phyloP scores from a whole-genome alignment of 805 yeast genomes.

The Teunomyces barrocoloradensis region DNA sequence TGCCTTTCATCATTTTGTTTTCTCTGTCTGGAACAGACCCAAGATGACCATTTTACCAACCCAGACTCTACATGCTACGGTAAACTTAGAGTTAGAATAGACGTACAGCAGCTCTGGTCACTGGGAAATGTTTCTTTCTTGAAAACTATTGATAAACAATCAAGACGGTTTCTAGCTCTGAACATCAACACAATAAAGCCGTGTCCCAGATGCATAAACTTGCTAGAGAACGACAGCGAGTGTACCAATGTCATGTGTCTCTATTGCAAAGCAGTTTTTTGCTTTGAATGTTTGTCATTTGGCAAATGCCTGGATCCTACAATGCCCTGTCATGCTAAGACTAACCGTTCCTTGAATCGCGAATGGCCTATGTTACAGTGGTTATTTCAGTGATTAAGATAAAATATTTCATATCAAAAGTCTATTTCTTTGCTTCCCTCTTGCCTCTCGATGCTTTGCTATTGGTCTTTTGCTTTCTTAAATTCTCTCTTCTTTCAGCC shows the following conservation, averaged over 20 bases:
- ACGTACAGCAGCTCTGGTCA: neutral
- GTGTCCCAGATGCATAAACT: neutral
- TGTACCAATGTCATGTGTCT: neutral
- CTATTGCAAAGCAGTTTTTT: neutral
- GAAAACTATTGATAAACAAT: neutral
- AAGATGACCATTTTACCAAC: neutral
- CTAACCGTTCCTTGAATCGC: neutral
- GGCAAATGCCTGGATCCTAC: neutral
- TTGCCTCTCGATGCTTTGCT: conserved; percentile 7
- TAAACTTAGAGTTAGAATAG: neutral
- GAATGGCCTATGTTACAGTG: neutral
- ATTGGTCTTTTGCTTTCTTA: conserved; percentile 33
- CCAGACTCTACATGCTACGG: neutral
- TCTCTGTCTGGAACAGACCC: neutral
- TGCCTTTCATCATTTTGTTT: neutral
- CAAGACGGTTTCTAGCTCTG: neutral
- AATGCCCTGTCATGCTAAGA: neutral
- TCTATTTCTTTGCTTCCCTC: conserved; percentile 3
- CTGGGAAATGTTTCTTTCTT: neutral
- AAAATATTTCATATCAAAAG: neutral
- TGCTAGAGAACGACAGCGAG: neutral
- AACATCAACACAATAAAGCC: neutral
- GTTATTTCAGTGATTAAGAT: neutral
- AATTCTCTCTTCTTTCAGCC: conserved; percentile 61
- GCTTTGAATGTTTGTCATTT: neutral